Conservation (phyloP, 1,284 basidiomycete species). For the Austroboletus olivaceoglutinosus region DNA sequence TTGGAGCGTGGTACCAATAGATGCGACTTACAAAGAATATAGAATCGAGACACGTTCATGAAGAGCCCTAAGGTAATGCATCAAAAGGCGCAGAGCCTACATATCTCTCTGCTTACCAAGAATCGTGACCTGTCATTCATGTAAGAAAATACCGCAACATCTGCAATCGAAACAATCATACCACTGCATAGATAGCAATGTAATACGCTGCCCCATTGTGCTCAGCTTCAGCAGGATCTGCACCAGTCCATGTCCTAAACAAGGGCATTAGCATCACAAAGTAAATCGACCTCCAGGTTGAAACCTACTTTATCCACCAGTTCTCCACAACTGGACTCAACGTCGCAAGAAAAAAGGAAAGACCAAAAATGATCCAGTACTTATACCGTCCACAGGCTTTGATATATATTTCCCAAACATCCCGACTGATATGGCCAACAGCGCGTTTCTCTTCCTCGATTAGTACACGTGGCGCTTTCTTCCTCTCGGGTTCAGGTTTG, state of each 20-base stretch:
- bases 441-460: slow-evolving; percentile 90
- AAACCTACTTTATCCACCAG: slow-evolving; percentile 70
- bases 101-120: slow-evolving; percentile 31
- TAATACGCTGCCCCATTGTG: slow-evolving; percentile 66
- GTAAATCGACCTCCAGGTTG: not conserved
- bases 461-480: slow-evolving; percentile 77
- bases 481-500: slow-evolving; percentile 45
- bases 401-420: slow-evolving; percentile 84
- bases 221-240: slow-evolving; percentile 37
- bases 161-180: slow-evolving; percentile 31
- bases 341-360: slow-evolving; percentile 62
- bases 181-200: slow-evolving; percentile 71
- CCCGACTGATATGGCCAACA: slow-evolving; percentile 73
- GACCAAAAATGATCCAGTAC: slow-evolving; percentile 74
- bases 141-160: slow-evolving; percentile 6
- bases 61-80: slow-evolving; percentile 48
- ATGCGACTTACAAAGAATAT: slow-evolving; percentile 54
- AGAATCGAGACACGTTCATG: slow-evolving; percentile 64
- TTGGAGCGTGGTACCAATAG: not conserved
- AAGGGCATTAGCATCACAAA: slow-evolving; percentile 3
- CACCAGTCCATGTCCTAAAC: slow-evolving; percentile 64
- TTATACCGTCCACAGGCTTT: slow-evolving; percentile 60
- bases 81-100: slow-evolving; percentile 4
- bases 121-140: slow-evolving; percentile 38
- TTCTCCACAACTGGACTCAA: slow-evolving; percentile 79